A percentile compares a stretch with the other conserved stretches of the same genome.
Evolutionary conservation across 345 rosid genomes (phyloP).

Genomic region (Combretum micranthum): DNA sequence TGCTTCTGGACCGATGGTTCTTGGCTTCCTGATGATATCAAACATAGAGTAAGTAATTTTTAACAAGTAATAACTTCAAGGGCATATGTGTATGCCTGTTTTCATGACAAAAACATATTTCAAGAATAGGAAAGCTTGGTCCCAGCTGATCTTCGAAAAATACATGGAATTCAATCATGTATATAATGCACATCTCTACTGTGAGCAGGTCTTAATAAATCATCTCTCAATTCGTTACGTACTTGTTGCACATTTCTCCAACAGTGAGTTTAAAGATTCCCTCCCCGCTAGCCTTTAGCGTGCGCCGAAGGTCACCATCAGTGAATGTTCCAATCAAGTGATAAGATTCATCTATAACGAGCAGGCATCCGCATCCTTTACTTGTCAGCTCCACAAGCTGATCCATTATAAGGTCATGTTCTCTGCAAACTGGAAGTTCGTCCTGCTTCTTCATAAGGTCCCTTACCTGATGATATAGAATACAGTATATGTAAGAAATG

Average conservation of each 20-base stretch:
- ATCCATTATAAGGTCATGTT: slow-evolving; percentile 88
- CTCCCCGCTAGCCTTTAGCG: slow-evolving; percentile 82
- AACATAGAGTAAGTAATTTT: background rate
- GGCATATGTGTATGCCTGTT: too few species aligned
- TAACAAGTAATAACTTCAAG: too few species aligned
- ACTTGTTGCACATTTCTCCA: slow-evolving; percentile 97
- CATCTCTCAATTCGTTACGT: background rate
- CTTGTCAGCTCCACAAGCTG: slow-evolving; percentile 89
- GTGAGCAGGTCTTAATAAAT: too few species aligned
- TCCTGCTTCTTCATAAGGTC: slow-evolving; percentile 91
- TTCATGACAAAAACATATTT: too few species aligned
- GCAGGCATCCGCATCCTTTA: slow-evolving; percentile 94
- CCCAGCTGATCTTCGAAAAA: too few species aligned
- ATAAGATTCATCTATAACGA: slow-evolving; percentile 54
- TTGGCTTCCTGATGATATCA: slow-evolving; percentile 58
- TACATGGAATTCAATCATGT: too few species aligned
- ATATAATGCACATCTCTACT: too few species aligned
- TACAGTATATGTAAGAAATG: background rate
- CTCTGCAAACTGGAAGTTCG: slow-evolving; percentile 83
- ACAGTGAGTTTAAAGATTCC: slow-evolving; percentile 88
- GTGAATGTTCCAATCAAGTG: slow-evolving; percentile 88
- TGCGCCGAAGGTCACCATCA: slow-evolving; percentile 89
- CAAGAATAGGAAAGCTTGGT: too few species aligned
- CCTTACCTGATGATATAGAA: slow-evolving; percentile 44
- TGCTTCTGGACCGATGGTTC: slow-evolving; percentile 75